These are phyloP conservation scores for Phytophthora crassamura DNA, from an alignment of 352 stramenopile species.

Conservation along the genomic window DNA sequence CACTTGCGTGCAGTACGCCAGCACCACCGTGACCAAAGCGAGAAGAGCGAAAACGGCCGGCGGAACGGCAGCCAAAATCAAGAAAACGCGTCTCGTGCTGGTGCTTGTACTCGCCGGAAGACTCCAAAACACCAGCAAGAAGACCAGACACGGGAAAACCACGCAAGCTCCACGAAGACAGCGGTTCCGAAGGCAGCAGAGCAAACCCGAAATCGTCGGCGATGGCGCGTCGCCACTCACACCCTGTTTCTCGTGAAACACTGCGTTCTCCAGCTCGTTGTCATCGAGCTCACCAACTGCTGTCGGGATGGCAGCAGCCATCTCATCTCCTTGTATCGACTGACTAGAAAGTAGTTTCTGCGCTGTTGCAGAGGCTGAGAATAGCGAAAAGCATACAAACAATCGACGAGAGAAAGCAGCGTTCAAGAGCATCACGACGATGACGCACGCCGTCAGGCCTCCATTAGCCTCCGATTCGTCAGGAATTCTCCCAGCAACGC, in stretches of 20 bases:
- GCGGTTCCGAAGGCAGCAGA: constrained; percentile 74
- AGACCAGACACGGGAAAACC: constrained; percentile 54
- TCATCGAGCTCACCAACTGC: constrained; percentile 14
- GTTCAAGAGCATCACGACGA: background rate
- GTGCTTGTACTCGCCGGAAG: constrained; percentile 35
- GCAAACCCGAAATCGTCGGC: constrained; percentile 49
- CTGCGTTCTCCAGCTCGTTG: constrained; percentile 53
- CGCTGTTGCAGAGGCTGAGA: constrained; percentile 8
- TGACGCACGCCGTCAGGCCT: constrained; percentile 17
- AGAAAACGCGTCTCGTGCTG: constrained; percentile 38
- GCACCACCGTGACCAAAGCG: constrained; percentile 40
- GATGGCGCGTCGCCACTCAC: constrained; percentile 32
- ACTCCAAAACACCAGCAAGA: constrained; percentile 59
- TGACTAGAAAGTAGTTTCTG: background rate
- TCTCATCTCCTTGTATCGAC: constrained; percentile 20
- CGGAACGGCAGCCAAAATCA: constrained; percentile 57
- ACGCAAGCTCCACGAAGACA: constrained; percentile 66
- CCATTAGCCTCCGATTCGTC: constrained; percentile 27
- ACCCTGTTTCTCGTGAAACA: constrained; percentile 67
- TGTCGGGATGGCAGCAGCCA: constrained; percentile 22
- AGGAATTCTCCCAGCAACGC: constrained; percentile 12
- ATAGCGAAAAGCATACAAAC: constrained; percentile 17
- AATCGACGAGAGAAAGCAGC: background rate
- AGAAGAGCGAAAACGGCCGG: constrained; percentile 46
- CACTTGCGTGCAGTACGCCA: constrained; percentile 67